Percentiles rank a stretch among this genome's conserved stretches.
Evolutionary conservation across 345 rosid genomes (phyloP).

Genomic region (Orychophragmus violaceus): DNA sequence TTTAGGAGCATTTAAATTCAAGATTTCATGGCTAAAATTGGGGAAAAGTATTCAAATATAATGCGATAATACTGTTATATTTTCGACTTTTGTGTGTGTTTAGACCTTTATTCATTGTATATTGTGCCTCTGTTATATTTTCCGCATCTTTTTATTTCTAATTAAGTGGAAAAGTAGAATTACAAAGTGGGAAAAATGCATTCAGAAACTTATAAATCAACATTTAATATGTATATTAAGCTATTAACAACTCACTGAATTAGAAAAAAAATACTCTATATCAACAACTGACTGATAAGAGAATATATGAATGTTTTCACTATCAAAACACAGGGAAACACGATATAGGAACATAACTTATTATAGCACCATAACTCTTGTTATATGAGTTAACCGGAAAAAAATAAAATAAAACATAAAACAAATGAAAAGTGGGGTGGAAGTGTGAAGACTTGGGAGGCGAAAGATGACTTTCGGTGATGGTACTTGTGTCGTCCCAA

Average conservation of each 20-base stretch:
- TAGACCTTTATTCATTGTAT: neutral
- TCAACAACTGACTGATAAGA: neutral
- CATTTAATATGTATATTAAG: neutral
- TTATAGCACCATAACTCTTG: neutral
- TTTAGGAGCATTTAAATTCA: neutral
- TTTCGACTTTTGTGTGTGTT: neutral
- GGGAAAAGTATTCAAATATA: neutral
- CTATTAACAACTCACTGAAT: neutral
- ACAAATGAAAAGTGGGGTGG: neutral
- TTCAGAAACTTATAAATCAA: neutral
- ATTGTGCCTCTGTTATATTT: neutral
- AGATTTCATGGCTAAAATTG: neutral
- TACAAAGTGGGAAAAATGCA: constrained; percentile 1
- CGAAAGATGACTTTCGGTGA: constrained; percentile 28
- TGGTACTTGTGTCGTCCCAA: constrained; percentile 22
- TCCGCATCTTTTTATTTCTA: neutral
- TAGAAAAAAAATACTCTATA: no score
- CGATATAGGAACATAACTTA: neutral
- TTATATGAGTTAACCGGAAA: neutral
- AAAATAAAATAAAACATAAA: neutral
- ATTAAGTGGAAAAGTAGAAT: constrained; percentile 5
- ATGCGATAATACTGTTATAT: neutral
- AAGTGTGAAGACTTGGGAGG: constrained; percentile 14
- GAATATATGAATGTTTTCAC: neutral
- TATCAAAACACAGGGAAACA: neutral